phyloP scores from a whole-genome alignment of 2,329 filamentous ascomycete genomes.

The Pseudopithomyces chartarum region DNA sequence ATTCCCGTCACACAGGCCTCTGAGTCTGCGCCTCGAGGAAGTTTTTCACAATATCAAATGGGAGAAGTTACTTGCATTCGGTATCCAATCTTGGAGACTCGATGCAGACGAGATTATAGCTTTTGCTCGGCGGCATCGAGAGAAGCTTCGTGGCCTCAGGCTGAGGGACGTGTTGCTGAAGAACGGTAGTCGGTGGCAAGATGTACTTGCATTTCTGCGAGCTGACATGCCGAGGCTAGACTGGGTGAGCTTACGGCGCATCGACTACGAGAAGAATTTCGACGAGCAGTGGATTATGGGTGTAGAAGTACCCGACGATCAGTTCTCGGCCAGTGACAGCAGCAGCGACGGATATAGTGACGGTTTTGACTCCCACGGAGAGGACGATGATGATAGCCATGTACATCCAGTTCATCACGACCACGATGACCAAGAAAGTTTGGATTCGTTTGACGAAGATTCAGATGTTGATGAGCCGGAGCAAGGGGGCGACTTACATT shows the following conservation, averaged over 20 bases:
- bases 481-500: conserved; percentile 50
- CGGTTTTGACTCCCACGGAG: conserved; percentile 40
- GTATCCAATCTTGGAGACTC: conserved; percentile 68
- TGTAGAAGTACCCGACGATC: conserved; percentile 55
- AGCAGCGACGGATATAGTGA: conserved; percentile 46
- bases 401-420: conserved; percentile 5
- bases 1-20: conserved; percentile 62
- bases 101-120: conserved; percentile 64
- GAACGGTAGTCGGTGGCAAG: conserved; percentile 64
- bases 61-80: conserved; percentile 66
- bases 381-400: conserved; percentile 32
- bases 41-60: conserved; percentile 68
- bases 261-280: conserved; percentile 63
- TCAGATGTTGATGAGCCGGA: conserved; percentile 45
- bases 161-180: conserved; percentile 66
- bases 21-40: conserved; percentile 62
- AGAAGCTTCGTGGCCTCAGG: conserved; percentile 63
- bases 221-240: conserved; percentile 62
- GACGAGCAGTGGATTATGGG: conserved; percentile 54
- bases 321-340: conserved; percentile 50
- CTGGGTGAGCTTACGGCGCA: conserved; percentile 66
- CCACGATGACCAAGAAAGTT: conserved; percentile 38
- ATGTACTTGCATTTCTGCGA: conserved; percentile 62
- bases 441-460: conserved; percentile 37
- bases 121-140: conserved; percentile 60